Conservation (phyloP, 768 basidiomycete species). For the Phlebiopsis gigantea region DNA sequence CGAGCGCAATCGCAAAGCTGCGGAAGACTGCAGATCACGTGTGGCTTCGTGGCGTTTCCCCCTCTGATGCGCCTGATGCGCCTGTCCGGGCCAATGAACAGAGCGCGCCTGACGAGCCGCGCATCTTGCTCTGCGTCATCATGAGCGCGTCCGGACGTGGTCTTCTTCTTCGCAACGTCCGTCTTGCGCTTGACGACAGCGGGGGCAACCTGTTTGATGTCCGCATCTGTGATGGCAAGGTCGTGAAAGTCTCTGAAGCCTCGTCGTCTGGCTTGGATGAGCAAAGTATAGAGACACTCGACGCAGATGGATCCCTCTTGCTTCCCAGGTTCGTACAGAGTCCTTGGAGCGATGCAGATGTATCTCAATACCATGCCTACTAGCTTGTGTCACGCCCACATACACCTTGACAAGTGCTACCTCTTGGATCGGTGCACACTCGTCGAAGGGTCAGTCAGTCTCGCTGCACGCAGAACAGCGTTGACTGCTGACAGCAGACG, state of each 20-base stretch:
- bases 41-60: no score
- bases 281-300: neutral
- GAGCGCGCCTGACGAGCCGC: neutral
- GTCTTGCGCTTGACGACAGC: neutral
- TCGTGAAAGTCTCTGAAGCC: neutral
- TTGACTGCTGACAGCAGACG: neutral
- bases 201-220: neutral
- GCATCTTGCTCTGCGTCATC: slow-evolving; percentile 17
- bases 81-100: neutral
- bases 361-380: neutral
- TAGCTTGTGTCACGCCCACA: slow-evolving; percentile 55
- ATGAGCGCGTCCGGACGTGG: neutral
- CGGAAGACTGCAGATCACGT: no score
- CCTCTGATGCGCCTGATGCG: neutral
- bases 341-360: neutral
- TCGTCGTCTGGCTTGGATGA: neutral
- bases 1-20: no score
- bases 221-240: neutral
- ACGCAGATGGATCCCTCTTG: slow-evolving; percentile 4
- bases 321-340: slow-evolving; percentile 6
- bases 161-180: slow-evolving; percentile 8
- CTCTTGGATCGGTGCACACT: slow-evolving; percentile 52
- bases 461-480: neutral
- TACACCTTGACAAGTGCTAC: slow-evolving; percentile 68
- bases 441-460: slow-evolving; percentile 40